A percentile compares a stretch with the other conserved stretches of the same genome.
These are phyloP conservation scores for Nigrospora osmanthi DNA, from an alignment of 2,329 filamentous ascomycete species.

Conservation along the genomic window DNA sequence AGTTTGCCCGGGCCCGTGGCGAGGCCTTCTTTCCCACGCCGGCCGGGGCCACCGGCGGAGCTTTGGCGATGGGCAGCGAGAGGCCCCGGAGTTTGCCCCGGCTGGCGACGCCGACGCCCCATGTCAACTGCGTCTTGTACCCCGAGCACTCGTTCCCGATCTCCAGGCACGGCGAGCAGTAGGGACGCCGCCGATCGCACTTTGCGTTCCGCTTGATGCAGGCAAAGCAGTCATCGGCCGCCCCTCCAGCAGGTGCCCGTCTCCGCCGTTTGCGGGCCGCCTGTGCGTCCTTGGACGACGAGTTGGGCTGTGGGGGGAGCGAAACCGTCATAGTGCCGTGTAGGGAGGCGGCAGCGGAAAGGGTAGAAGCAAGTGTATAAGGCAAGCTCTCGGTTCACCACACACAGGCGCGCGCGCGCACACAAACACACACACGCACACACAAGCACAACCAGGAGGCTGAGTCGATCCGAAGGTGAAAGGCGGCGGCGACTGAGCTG, in stretches of 20 bases:
- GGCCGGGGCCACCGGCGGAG: constrained; percentile 41
- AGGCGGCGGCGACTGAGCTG: constrained; percentile 13
- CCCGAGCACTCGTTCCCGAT: constrained; percentile 88
- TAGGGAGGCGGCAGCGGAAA: constrained; percentile 8
- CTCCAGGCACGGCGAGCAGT: constrained; percentile 91
- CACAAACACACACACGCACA: too few relatives aligned
- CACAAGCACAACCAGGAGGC: not conserved
- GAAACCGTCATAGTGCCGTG: constrained; percentile 39
- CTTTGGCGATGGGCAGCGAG: constrained; percentile 62
- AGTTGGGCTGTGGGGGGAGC: constrained; percentile 32
- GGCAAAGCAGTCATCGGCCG: constrained; percentile 90
- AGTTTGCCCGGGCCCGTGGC: constrained; percentile 36
- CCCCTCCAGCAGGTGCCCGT: constrained; percentile 80
- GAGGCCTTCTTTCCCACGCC: constrained; percentile 37
- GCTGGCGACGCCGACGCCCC: constrained; percentile 92
- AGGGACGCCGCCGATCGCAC: constrained; percentile 87
- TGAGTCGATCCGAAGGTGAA: constrained; percentile 7
- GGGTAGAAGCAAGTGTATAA: not conserved
- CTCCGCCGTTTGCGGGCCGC: constrained; percentile 67
- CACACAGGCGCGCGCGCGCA: too few relatives aligned
- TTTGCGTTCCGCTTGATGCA: constrained; percentile 77
- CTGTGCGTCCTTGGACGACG: constrained; percentile 41
- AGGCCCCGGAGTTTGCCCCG: constrained; percentile 88
- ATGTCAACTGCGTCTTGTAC: constrained; percentile 94
- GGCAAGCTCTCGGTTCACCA: not conserved